These are phyloP conservation scores for Aureobasidium pullulans DNA, from an alignment of 2,329 filamentous ascomycete genomes.

Conservation along the genomic window DNA sequence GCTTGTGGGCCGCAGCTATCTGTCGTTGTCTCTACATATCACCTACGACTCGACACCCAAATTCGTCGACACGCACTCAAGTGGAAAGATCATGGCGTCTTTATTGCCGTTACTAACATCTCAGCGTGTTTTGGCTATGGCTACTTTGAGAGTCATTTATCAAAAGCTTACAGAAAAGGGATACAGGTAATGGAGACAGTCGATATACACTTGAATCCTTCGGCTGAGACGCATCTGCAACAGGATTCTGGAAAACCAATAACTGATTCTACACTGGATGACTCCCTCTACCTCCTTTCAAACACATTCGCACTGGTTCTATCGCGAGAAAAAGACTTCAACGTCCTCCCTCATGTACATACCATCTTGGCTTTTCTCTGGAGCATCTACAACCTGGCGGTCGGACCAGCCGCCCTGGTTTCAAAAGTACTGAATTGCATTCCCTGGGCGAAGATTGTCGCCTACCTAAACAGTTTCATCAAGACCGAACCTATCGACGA, in stretches of 20 bases:
- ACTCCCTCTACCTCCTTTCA: slow-evolving; percentile 1
- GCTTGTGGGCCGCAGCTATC: neutral
- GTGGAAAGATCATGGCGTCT: slow-evolving; percentile 52
- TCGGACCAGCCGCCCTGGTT: neutral
- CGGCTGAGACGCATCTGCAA: neutral
- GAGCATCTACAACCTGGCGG: slow-evolving; percentile 25
- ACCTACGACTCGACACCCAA: neutral
- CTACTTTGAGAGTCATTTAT: slow-evolving; percentile 40
- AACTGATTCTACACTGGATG: neutral
- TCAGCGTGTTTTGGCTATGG: slow-evolving; percentile 50
- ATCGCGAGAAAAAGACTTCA: slow-evolving; percentile 14
- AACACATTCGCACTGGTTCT: slow-evolving; percentile 34
- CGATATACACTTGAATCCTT: neutral
- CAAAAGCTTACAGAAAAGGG: slow-evolving; percentile 20
- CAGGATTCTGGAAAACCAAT: neutral
- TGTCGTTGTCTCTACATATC: neutral
- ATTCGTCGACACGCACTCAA: slow-evolving; percentile 24
- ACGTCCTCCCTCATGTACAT: slow-evolving; percentile 57
- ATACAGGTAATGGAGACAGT: neutral
- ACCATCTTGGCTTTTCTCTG: slow-evolving; percentile 55
- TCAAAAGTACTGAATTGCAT: slow-evolving; percentile 32
- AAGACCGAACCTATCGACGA: slow-evolving; percentile 30
- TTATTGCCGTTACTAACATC: slow-evolving; percentile 51
- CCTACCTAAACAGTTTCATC: slow-evolving; percentile 48
- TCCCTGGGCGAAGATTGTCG: slow-evolving; percentile 48